Percentiles rank a stretch among this genome's conserved stretches.
Conservation (phyloP, 768 basidiomycete species). For the Lactarius sp. region DNA sequence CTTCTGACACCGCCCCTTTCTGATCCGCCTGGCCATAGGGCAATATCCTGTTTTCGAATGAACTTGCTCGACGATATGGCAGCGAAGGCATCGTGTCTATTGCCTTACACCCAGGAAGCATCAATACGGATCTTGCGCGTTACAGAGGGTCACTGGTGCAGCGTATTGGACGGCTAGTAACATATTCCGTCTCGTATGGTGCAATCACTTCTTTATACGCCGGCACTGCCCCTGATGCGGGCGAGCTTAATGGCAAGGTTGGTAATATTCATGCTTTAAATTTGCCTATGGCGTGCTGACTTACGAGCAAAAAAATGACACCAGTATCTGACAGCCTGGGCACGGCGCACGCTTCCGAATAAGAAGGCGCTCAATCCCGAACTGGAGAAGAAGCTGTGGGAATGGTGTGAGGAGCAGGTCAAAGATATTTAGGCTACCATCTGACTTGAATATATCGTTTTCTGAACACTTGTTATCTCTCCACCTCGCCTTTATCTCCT, state of each 20-base stretch:
- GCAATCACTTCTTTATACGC: constrained; percentile 5
- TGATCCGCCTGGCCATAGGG: constrained; percentile 3
- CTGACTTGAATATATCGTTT: neutral
- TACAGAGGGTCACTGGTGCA: neutral
- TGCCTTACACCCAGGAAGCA: constrained; percentile 9
- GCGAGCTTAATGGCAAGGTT: neutral
- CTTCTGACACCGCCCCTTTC: neutral
- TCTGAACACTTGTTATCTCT: no score
- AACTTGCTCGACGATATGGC: constrained; percentile 29
- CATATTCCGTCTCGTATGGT: neutral
- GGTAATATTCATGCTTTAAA: neutral
- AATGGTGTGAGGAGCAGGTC: constrained; percentile 8
- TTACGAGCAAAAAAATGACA: neutral
- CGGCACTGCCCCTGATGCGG: neutral
- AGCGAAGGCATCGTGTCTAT: constrained; percentile 28
- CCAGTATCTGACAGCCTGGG: constrained; percentile 7
- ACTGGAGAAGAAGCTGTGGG: neutral
- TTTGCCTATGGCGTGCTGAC: neutral
- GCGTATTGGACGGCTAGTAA: neutral
- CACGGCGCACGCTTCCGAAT: constrained; percentile 8
- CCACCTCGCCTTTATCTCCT: no score
- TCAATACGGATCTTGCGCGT: neutral
- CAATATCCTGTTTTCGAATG: constrained; percentile 29
- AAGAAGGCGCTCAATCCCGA: neutral
- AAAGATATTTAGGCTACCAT: neutral